Percentiles rank a stretch among this genome's conserved stretches.
These are phyloP conservation scores for Cystobasidiaceae sp. DNA, from an alignment of 1,284 basidiomycete species.

Conservation along the genomic window DNA sequence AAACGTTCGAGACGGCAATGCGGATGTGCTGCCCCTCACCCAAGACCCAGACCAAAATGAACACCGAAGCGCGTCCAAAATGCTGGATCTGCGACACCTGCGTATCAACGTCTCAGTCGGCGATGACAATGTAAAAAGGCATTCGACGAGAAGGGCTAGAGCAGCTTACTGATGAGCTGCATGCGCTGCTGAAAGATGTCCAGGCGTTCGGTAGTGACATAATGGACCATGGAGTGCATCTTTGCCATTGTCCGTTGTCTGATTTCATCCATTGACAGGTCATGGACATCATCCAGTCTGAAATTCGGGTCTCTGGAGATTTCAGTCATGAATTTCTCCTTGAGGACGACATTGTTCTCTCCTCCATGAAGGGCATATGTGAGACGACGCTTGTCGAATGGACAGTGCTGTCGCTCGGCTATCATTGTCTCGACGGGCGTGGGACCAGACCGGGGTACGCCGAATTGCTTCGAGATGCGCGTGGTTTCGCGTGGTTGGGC, in stretches of 20 bases:
- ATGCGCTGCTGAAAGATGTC: constrained; percentile 53
- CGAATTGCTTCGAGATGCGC: neutral
- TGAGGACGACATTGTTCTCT: constrained; percentile 41
- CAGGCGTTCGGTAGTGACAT: constrained; percentile 50
- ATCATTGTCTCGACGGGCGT: constrained; percentile 46
- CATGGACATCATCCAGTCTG: constrained; percentile 54
- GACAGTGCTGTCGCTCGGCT: constrained; percentile 46
- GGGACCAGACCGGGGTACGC: neutral
- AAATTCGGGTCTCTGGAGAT: constrained; percentile 51
- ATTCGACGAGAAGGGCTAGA: constrained; percentile 34
- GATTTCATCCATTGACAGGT: constrained; percentile 54
- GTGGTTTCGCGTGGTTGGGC: constrained; percentile 26
- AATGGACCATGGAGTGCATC: constrained; percentile 48
- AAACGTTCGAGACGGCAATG: constrained; percentile 48
- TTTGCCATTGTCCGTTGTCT: constrained; percentile 52
- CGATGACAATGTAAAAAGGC: no score
- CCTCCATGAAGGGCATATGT: constrained; percentile 48
- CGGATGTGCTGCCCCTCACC: constrained; percentile 42
- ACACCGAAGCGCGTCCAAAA: constrained; percentile 56
- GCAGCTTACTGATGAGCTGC: constrained; percentile 48
- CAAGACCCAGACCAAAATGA: constrained; percentile 53
- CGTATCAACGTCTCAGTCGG: no score
- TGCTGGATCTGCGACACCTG: constrained; percentile 53
- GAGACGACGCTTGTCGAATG: constrained; percentile 48
- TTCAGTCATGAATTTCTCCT: constrained; percentile 53